Percentiles rank a stretch among this genome's conserved stretches.
phyloP scores from a whole-genome alignment of 2,329 filamentous ascomycete genomes.

The Exophiala sp. region DNA sequence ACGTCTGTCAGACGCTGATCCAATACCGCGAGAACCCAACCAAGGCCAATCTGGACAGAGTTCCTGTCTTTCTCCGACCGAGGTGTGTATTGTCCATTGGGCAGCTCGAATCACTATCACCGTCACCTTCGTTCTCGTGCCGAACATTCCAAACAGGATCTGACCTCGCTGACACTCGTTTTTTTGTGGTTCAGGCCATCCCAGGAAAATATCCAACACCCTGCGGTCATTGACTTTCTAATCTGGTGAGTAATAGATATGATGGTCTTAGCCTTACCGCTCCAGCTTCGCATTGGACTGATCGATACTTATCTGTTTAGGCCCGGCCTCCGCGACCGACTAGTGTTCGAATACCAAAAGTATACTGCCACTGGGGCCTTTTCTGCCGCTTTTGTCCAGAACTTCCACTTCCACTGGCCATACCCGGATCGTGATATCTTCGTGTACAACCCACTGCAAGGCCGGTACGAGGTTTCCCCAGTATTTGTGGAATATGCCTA shows the following conservation, averaged over 20 bases:
- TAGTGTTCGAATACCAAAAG: constrained; percentile 27
- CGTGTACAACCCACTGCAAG: constrained; percentile 14
- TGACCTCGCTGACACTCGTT: neutral
- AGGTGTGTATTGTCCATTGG: constrained; percentile 7
- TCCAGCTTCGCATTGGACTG: too few relatives aligned
- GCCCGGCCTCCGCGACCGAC: constrained; percentile 25
- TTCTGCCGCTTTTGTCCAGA: constrained; percentile 24
- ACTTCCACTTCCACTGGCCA: constrained; percentile 28
- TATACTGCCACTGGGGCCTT: constrained; percentile 24
- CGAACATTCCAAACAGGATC: neutral
- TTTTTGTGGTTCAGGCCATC: constrained; percentile 15
- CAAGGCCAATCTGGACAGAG: constrained; percentile 24
- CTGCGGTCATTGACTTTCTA: constrained; percentile 27
- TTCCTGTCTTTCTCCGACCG: constrained; percentile 22
- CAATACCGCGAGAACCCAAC: constrained; percentile 24
- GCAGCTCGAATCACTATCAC: too few relatives aligned
- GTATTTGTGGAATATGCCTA: constrained; percentile 24
- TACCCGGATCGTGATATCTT: constrained; percentile 24
- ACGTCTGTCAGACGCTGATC: constrained; percentile 25
- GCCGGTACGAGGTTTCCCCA: constrained; percentile 20
- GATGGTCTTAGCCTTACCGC: too few relatives aligned
- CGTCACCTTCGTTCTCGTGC: too few relatives aligned
- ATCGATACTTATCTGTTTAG: too few relatives aligned
- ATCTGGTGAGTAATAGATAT: constrained; percentile 23
- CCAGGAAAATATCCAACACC: constrained; percentile 26